Percentiles rank a stretch among this genome's conserved stretches.
These are phyloP conservation scores for Leptodermis oblonga DNA, from an alignment of 257 asterid genomes.

Conservation along the genomic window DNA sequence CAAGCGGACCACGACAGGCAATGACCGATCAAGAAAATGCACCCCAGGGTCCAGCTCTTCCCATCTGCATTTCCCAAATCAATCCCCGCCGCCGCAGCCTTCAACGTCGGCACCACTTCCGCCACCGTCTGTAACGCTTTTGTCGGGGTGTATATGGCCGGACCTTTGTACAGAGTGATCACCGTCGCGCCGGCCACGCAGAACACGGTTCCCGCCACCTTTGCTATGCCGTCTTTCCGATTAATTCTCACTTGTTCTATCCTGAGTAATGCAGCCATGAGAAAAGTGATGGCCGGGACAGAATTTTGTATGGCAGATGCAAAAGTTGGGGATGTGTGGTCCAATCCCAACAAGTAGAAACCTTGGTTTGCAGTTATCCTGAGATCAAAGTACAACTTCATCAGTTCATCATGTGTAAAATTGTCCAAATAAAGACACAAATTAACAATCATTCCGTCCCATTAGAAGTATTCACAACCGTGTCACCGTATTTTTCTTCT, in stretches of 20 bases:
- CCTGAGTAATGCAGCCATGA: slow-evolving; percentile 87
- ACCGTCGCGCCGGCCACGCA: slow-evolving; percentile 98
- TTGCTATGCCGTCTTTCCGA: slow-evolving; percentile 83
- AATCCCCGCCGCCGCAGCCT: slow-evolving; percentile 1
- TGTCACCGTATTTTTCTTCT: neutral
- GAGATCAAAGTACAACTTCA: slow-evolving; percentile 1
- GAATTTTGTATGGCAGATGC: slow-evolving; percentile 97
- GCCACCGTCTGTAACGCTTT: slow-evolving; percentile 32
- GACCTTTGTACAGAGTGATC: slow-evolving; percentile 89
- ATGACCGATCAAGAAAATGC: slow-evolving; percentile 85
- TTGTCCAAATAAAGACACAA: neutral
- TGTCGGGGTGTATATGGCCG: slow-evolving; percentile 80
- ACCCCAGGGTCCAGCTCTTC: slow-evolving; percentile 88
- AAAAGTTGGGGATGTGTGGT: slow-evolving; percentile 90
- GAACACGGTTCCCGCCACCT: slow-evolving; percentile 63
- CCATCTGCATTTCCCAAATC: slow-evolving; percentile 63
- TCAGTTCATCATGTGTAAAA: neutral
- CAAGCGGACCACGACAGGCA: slow-evolving; percentile 95
- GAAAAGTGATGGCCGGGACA: slow-evolving; percentile 95
- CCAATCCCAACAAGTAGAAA: slow-evolving; percentile 90
- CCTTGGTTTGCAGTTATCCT: slow-evolving; percentile 97
- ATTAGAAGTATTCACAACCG: too few species aligned
- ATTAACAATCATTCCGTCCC: too few species aligned
- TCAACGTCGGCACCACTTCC: neutral
- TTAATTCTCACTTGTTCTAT: slow-evolving; percentile 74